Base-by-base conservation (phyloP, 352 stramenopile species). In the Phytophthora parvispora region DNA sequence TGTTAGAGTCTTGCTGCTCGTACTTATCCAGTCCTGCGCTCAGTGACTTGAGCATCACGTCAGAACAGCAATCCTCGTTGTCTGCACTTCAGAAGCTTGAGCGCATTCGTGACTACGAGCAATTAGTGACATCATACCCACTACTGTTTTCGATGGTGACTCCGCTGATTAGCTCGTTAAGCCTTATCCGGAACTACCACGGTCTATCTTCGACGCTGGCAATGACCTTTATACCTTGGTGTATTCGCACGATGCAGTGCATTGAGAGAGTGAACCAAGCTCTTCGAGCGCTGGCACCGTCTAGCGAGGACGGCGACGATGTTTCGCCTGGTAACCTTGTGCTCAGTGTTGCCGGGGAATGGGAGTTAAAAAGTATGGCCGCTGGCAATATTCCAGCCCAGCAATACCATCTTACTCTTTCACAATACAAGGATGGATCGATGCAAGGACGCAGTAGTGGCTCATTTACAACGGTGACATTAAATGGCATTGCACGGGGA, bases 341-440 rank as follows among this genome's bases (percentile, higher is more conserved):
- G 8, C 58, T 96, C n/a, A 82, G 86, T 25, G 81, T 97, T 28
- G 86, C 72, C 56, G 90, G 90, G 32, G 89, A 95, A 53, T 97
- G 90, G 90, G 90, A 97, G 69, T 68, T 97, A 27, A 97, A 94
- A 49, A 96, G 88, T 57, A 92, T 95, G 83, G 90, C 90, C 28
- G 81, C 90, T 31, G 90, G 88, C 4, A 97, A 89, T 28, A 97
- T 97, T 47, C 90, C 90, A 31, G 90, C 90, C 20, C 90, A 97
- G 50, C 88, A 97, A 52, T 97, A 97, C 63, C 87, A 94, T 50
- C 69, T 97, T 15, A 87, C 80, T 8, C 64, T 97, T 53, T 87
- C 78, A 9, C 90, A 97, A 81, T 77, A 66, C 27, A 70, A 81
- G 54, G 71, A 91, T 59, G 86, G 87, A n/a, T 69, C 60, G 2